These are phyloP conservation scores for Aspergillus sojae DNA, from an alignment of 2,329 filamentous ascomycete species.

Conservation along the genomic window DNA sequence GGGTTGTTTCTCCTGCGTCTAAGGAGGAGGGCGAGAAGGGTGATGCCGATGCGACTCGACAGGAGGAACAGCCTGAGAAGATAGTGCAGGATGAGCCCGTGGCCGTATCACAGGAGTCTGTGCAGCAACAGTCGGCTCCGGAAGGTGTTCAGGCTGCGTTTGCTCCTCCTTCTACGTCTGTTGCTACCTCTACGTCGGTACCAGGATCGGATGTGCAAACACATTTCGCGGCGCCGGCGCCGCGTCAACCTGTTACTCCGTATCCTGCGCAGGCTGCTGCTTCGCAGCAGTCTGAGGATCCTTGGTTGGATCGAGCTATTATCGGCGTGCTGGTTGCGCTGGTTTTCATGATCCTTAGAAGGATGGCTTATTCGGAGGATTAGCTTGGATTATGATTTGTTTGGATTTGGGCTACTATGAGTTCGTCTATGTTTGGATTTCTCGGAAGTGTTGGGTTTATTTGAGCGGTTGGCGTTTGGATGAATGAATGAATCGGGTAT, in stretches of 20 bases:
- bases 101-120: background rate
- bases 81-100: background rate
- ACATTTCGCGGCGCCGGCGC: background rate
- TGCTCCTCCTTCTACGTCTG: background rate
- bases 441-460: background rate
- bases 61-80: background rate
- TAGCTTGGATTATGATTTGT: background rate
- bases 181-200: constrained; percentile 4
- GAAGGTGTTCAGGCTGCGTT: background rate
- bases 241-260: background rate
- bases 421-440: background rate
- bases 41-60: background rate
- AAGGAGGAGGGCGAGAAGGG: constrained; percentile 20
- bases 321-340: constrained; percentile 71
- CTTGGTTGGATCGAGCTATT: constrained; percentile 83
- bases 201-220: background rate
- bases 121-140: background rate
- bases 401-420: too few species aligned
- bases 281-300: constrained; percentile 49
- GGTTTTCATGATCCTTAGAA: constrained; percentile 66
- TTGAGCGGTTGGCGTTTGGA: background rate
- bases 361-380: constrained; percentile 39
- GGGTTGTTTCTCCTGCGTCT: constrained; percentile 33
- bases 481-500: too few species aligned
- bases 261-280: background rate